These are phyloP conservation scores for Zymoseptoria crescenta DNA, from an alignment of 2,329 filamentous ascomycete genomes.

Conservation along the genomic window DNA sequence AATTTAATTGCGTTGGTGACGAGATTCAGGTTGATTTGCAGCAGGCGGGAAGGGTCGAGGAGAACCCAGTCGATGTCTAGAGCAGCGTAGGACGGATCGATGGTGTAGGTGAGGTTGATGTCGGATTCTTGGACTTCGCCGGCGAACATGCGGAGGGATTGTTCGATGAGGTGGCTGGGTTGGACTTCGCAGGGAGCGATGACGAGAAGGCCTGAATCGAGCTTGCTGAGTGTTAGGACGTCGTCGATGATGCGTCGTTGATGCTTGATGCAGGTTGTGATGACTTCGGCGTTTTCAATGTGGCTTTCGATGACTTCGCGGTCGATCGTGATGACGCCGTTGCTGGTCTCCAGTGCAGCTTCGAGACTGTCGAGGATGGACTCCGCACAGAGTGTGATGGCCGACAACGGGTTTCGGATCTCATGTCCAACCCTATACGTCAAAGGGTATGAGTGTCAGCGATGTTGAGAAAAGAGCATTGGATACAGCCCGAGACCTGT, in stretches of 20 bases:
- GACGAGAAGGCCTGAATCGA: constrained; percentile 26
- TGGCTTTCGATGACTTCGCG: constrained; percentile 7
- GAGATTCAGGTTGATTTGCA: constrained; percentile 17
- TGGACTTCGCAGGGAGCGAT: constrained; percentile 32
- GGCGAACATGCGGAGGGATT: constrained; percentile 33
- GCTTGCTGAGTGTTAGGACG: constrained; percentile 38
- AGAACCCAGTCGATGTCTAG: constrained; percentile 14
- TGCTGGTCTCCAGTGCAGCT: constrained; percentile 2
- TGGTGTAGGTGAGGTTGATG: constrained; percentile 32
- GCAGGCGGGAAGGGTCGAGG: constrained; percentile 17
- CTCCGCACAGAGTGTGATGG: constrained; percentile 38
- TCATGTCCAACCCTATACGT: constrained; percentile 27
- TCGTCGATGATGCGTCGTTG: constrained; percentile 40
- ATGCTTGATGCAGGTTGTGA: constrained; percentile 25
- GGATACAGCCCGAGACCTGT: not conserved
- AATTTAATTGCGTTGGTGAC: constrained; percentile 9
- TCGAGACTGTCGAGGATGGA: constrained; percentile 22
- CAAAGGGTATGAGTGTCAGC: too few species aligned
- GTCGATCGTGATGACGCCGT: constrained; percentile 3
- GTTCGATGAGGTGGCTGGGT: constrained; percentile 27
- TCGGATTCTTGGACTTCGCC: constrained; percentile 30
- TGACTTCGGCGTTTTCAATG: constrained; percentile 25
- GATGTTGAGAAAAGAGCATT: constrained; percentile 20
- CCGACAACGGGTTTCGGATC: constrained; percentile 37
- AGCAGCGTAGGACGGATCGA: constrained; percentile 17